Evolutionary conservation across 805 yeast species (phyloP), one percentile per base, ranked within the genome.

Genomic region (Kuraishia hungarica): DNA sequence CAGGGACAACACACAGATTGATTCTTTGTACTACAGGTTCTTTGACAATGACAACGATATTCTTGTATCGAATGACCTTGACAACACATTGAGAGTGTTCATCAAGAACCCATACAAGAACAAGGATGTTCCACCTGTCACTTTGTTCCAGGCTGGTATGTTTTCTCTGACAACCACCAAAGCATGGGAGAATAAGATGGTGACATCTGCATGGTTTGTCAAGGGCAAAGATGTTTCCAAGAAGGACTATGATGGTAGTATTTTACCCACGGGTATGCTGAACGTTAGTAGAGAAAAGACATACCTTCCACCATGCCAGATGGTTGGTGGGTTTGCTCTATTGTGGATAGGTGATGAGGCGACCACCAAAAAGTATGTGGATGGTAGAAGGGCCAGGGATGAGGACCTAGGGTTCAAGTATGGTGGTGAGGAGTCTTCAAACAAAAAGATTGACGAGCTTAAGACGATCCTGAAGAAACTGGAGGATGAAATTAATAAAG

Each of bases 301-400:
- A 20, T 79, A 73, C 59, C 72, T 92, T 60, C 89, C 92, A 0
- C 84, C 97, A 2, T 78, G 86, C n/a, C 96, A 86, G 61, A 67
- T 92, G 62, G 90, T 84, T 1, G 87, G 94, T 94, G 99, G 99
- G 0, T 76, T 92, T 61, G 97, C 88, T 0, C 77, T 94, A 54
- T 63, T 89, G 56, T 89, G 96, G 87, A 74, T 82, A 1, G 86
- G 86, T 57, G 83, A 79, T 52, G 86, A 80, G 35, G 76, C 77
- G 1, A 74, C 82, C 2, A 66, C 73, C 17, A 62, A 58, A 7
- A 71, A 70, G 52, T 71, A 72, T 51, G 69, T 66, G 26, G 66
- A 60, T 1, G 60, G 58, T 2, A 59, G 60, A 35, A 48, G 53
- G 15, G 63, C 59, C 8, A 61, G 67, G 55, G 67, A 64, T 50